Evolutionary conservation across 1,139 yeast genomes (phyloP).

Genomic region (Saccharomyces pastorianus): DNA sequence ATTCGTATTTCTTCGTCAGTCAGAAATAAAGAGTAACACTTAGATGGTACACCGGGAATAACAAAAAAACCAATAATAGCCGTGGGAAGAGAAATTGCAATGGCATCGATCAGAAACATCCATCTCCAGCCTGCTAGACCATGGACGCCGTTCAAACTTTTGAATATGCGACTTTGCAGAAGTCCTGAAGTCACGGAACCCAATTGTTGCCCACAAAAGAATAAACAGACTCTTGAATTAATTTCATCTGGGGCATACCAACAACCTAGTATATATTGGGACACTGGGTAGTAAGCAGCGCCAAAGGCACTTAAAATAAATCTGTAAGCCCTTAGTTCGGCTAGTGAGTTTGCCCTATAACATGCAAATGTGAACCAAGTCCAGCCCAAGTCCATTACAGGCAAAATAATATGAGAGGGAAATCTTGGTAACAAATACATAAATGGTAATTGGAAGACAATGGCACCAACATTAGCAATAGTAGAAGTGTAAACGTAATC

Average conservation of each 20-base stretch:
- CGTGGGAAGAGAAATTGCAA: slow-evolving; percentile 47
- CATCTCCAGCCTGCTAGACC: slow-evolving; percentile 71
- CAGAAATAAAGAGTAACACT: slow-evolving; percentile 43
- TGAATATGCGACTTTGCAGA: slow-evolving; percentile 47
- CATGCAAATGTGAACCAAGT: slow-evolving; percentile 53
- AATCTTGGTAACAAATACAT: slow-evolving; percentile 37
- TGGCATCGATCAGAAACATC: slow-evolving; percentile 68
- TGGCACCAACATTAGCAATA: slow-evolving; percentile 50
- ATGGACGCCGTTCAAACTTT: slow-evolving; percentile 41
- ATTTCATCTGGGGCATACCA: slow-evolving; percentile 63
- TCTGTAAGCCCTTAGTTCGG: slow-evolving; percentile 48
- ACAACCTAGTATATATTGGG: slow-evolving; percentile 58
- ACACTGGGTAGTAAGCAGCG: slow-evolving; percentile 54
- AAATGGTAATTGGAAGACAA: slow-evolving; percentile 48
- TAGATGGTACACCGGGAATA: slow-evolving; percentile 61
- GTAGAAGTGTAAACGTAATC: slow-evolving; percentile 56
- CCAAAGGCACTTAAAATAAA: slow-evolving; percentile 60
- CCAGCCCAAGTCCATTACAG: slow-evolving; percentile 58
- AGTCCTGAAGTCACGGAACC: slow-evolving; percentile 54
- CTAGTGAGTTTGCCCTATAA: slow-evolving; percentile 40
- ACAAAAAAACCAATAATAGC: slow-evolving; percentile 48
- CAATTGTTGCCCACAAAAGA: slow-evolving; percentile 43
- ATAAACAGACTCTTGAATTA: slow-evolving; percentile 32
- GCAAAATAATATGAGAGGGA: slow-evolving; percentile 49
- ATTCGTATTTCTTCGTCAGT: slow-evolving; percentile 57